Evolutionary conservation across 2,329 filamentous ascomycete species (phyloP).

Genomic region (Cladophialophora yegresii): DNA sequence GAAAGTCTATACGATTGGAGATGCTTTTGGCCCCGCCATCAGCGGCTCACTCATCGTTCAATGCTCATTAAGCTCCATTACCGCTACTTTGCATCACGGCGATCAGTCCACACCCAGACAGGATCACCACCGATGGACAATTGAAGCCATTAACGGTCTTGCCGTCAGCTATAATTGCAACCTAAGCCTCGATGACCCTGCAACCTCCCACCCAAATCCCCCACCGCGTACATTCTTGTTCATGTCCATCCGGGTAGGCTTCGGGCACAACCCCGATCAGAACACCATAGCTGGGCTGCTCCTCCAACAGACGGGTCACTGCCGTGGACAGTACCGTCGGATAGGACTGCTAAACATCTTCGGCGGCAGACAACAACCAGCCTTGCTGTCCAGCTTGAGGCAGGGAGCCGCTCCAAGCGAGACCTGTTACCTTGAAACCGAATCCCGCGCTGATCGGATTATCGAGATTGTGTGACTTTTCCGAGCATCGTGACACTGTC

Average conservation of each 20-base stretch:
- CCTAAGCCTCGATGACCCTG: background rate
- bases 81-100: background rate
- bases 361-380: background rate
- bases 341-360: background rate
- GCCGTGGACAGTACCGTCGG: background rate
- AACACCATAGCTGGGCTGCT: background rate
- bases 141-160: background rate
- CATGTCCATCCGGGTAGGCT: background rate
- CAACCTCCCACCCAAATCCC: background rate
- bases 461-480: background rate
- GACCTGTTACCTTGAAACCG: background rate
- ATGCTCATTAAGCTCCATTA: conserved; percentile 1
- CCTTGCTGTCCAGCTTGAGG: background rate
- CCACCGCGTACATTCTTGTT: background rate
- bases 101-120: background rate
- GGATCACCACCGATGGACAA: background rate
- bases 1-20: background rate
- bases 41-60: background rate
- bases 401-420: background rate
- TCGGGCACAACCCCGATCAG: background rate
- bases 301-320: background rate
- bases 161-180: background rate
- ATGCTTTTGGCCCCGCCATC: conserved; percentile 1
- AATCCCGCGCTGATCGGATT: conserved; percentile 1
- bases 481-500: background rate